Evolutionary conservation across 192 early-diverging fungal species (phyloP), one percentile per base, ranked within the genome.

Genomic region (Coemansia sp.): DNA sequence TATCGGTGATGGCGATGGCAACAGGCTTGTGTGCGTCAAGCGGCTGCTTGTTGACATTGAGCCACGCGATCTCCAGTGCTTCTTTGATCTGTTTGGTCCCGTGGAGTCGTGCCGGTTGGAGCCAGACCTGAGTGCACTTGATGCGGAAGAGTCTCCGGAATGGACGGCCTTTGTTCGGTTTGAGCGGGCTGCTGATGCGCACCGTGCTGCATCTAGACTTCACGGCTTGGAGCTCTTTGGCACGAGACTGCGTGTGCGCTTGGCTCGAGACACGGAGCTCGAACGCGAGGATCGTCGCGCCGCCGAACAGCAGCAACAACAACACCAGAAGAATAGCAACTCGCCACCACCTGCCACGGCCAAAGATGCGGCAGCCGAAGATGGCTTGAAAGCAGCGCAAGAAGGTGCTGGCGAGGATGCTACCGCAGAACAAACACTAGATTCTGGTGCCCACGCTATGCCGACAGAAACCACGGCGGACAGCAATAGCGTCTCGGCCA

Each of bases 211-310:
- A 21, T 87, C 90, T 45, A 87, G 88, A 62, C 88, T 97, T 87
- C 93, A 97, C 65, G 93, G 92, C 18, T 87, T 91, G 69, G 91
- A 90, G 62, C 71, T 98, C 52, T 85, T 87, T 66, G 94, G 95
- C 66, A 11, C 63, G 0, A 54, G 66, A 19, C 41, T 80, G 62
- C 78, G 73, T 9, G 66, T 80, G 58, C 68, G 78, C 4, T 61
- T 72, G 73, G 73, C 78, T 6, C 54, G 72, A 15, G 63, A 32
- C 51, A 55, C 73, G 0, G 78, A 80, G 55, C 62, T 66, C 9
- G 73, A 80, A 39, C 59, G 63, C 39, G 77, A 80, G 54, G 19
- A 52, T 36, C 61, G 47, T 15, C 72, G 65, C 11, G 55, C 68
- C 47, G 52, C 63, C 6, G 65, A 47, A 21, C 16, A 66, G 7